Percentiles rank a stretch among this genome's conserved stretches.
phyloP scores from a whole-genome alignment of 192 early-diverging fungal species.

The Backusella tuberculispora region DNA sequence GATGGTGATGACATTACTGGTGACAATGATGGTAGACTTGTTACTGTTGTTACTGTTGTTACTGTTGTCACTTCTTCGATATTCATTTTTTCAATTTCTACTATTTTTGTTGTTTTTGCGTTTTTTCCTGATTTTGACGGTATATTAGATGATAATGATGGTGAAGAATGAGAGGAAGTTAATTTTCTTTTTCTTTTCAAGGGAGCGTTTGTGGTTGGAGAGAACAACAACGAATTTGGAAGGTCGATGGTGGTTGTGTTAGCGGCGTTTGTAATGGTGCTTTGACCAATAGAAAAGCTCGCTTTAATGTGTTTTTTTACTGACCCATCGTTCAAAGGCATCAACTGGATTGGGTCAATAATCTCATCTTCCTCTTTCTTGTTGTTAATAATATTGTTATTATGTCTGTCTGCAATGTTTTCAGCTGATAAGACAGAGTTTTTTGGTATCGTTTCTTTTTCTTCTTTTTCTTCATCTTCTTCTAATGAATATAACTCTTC shows the following conservation, averaged over 20 bases:
- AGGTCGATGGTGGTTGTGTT: neutral
- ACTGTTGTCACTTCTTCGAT: neutral
- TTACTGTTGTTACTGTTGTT: neutral
- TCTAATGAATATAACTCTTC: neutral
- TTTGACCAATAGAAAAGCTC: conserved; percentile 21
- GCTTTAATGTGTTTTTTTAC: conserved; percentile 26
- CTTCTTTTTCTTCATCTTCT: neutral
- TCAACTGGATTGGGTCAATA: neutral
- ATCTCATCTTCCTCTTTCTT: neutral
- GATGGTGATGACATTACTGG: neutral
- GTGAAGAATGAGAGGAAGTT: neutral
- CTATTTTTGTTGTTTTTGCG: neutral
- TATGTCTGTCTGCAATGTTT: neutral
- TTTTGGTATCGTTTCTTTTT: neutral
- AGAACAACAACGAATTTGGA: neutral
- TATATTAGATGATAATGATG: neutral
- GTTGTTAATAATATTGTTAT: neutral
- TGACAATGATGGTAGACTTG: neutral
- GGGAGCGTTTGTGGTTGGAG: neutral
- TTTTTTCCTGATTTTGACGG: neutral
- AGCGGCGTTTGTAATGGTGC: neutral
- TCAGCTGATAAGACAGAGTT: neutral
- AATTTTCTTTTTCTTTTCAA: conserved; percentile 27
- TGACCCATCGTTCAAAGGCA: neutral
- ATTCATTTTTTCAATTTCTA: neutral